phyloP scores from a whole-genome alignment of 192 early-diverging fungal species.

The Helicostylum pulchrum region DNA sequence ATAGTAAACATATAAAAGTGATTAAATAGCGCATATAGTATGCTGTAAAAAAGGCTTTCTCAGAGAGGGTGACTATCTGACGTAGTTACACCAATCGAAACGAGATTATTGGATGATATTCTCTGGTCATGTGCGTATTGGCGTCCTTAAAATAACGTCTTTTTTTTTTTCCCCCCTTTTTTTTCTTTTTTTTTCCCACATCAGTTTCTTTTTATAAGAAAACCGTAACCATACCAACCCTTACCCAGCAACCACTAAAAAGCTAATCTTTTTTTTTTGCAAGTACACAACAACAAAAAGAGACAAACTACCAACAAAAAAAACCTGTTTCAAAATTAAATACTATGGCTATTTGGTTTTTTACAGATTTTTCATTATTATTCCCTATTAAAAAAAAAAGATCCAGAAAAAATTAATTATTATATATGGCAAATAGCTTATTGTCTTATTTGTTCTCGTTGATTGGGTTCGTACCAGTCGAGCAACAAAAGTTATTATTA shows the following conservation, averaged over 20 bases:
- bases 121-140: no score
- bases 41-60: no score
- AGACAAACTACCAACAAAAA: not conserved
- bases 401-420: conserved; percentile 3
- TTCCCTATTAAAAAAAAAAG: not conserved
- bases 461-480: conserved; percentile 13
- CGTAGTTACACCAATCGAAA: no score
- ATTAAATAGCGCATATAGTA: no score
- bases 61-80: no score
- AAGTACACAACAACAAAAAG: not conserved
- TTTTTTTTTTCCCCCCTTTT: not conserved
- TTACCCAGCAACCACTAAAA: no score
- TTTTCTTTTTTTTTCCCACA: not conserved
- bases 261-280: no score
- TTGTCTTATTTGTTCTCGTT: conserved; percentile 14
- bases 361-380: not conserved
- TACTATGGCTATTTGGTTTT: not conserved
- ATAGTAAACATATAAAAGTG: no score
- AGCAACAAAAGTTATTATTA: not conserved
- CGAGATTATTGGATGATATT: no score
- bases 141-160: no score
- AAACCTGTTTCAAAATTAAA: not conserved
- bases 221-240: not conserved
- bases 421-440: conserved; percentile 8
- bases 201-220: not conserved